Conservation (phyloP, 106 monocot species). For the Acorus gramineus region DNA sequence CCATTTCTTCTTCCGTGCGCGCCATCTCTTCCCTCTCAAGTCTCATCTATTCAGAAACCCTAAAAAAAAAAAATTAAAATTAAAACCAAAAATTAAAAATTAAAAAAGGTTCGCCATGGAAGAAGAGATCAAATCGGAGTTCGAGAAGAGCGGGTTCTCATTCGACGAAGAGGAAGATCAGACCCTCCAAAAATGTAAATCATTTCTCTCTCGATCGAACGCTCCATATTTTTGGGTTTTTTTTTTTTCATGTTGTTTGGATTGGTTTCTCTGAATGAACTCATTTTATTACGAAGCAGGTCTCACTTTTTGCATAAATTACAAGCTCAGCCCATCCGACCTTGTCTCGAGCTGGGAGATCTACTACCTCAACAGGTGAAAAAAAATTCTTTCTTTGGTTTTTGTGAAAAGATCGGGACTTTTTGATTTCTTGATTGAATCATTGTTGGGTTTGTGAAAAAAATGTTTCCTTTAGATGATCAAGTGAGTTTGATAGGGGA, state of each 20-base stretch:
- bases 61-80: too few relatives aligned
- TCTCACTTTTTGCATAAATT: slow-evolving; percentile 67
- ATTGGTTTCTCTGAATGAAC: too few relatives aligned
- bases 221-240: background rate
- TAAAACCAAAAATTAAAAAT: too few relatives aligned
- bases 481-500: too few relatives aligned
- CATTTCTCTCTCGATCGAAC: background rate
- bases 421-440: too few relatives aligned
- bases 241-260: background rate
- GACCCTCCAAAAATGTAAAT: slow-evolving; percentile 65
- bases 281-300: slow-evolving; percentile 10
- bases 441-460: too few relatives aligned
- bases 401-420: too few relatives aligned
- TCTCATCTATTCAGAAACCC: slow-evolving; percentile 4
- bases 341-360: slow-evolving; percentile 88
- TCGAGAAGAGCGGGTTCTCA: slow-evolving; percentile 78
- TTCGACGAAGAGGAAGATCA: slow-evolving; percentile 28
- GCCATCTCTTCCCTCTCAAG: background rate
- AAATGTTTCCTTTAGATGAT: too few relatives aligned
- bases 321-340: slow-evolving; percentile 63
- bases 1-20: background rate
- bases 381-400: too few relatives aligned
- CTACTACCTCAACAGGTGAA: slow-evolving; percentile 82
- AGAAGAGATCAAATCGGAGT: slow-evolving; percentile 71
- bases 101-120: slow-evolving; percentile 37